Evolutionary conservation across 805 yeast species (phyloP), one percentile per base, ranked within the genome.

Genomic region (Isabelozyma pseudorhagii): DNA sequence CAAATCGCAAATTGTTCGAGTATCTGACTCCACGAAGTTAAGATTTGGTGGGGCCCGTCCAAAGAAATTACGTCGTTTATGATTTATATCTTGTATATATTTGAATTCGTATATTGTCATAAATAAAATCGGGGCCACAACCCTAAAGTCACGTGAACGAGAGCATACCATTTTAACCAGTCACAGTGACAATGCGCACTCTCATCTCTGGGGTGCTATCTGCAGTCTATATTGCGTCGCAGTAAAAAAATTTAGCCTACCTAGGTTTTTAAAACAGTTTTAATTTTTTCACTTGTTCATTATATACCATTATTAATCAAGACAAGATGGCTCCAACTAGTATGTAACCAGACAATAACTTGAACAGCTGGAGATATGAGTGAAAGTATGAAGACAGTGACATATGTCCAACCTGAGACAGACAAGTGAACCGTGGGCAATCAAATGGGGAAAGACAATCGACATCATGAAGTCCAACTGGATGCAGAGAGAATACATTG

Each of bases 1-100:
- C 39, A 80, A 89, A 62, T 77, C 79, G n/a, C 75, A 80, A 48
- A 79, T 94, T 38, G 78, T 80, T 34, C 82, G 91, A 60, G 72
- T 93, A 31, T 79, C 87, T 45, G 98, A 93, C 61, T 77, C 79
- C 55, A 90, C 99, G 5, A 81, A 81, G 50, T 78, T 93, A 74
- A 87, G 88, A 69, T 89, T 89, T 62, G 99, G 99, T 77, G 98
- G 98, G 77, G 85, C 81, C 44, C 82, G 94, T 60, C 78, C 96
- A 17, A 96, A 93, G 69, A 82, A 84, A 66, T 77, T 77, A 50
- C 86, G 97, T 75, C 84, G 96, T 72, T 74, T 87, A 61, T 83
- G 72, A 66, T 44, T 31, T 45, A 49, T 48, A 31, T 38, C 17
- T 13, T 45, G 49, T 49, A 44, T 44, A 50, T 47, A 47, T 18